A percentile compares a stretch with the other conserved stretches of the same genome.
Conservation (phyloP, 352 stramenopile genomes). For the Globisporangium orthogonon region DNA sequence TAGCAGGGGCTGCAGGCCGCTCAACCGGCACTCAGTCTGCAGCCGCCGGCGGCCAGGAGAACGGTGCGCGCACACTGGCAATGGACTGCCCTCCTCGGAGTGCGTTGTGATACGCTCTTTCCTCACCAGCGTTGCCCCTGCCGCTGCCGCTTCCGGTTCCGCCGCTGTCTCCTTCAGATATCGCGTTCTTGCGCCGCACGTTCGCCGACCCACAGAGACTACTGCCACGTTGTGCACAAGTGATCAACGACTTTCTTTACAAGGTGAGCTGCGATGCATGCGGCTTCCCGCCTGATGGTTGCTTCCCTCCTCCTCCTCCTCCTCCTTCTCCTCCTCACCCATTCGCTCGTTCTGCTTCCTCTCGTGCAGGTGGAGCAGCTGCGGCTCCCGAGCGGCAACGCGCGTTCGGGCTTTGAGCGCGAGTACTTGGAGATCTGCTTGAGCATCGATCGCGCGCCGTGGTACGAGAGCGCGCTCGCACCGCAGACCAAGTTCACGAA, state of each 20-base stretch:
- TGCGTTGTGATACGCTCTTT: neutral
- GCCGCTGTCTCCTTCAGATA: slow-evolving; percentile 2
- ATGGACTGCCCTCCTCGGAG: neutral
- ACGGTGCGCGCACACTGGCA: neutral
- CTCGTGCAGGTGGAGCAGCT: slow-evolving; percentile 22
- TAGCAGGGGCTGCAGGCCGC: no score
- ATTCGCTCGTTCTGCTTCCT: neutral
- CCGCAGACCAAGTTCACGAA: slow-evolving; percentile 62
- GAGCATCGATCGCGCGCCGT: slow-evolving; percentile 47
- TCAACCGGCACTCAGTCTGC: neutral
- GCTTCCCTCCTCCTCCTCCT: no score
- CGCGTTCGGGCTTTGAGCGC: slow-evolving; percentile 37
- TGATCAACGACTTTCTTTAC: slow-evolving; percentile 11
- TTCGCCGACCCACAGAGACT: slow-evolving; percentile 4
- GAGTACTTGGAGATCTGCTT: slow-evolving; percentile 64
- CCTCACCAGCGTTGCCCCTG: no score
- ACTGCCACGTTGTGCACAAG: slow-evolving; percentile 8
- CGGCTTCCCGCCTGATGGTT: neutral
- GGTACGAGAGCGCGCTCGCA: slow-evolving; percentile 46
- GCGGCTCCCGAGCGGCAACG: slow-evolving; percentile 18
- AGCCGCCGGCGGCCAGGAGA: neutral
- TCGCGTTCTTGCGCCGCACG: slow-evolving; percentile 18
- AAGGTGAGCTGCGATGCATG: slow-evolving; percentile 6
- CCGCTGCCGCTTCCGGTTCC: neutral
- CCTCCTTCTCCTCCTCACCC: no score